Evolutionary conservation across 164 flowering plant genomes (phyloP).

Genomic region (Magnolia officinalis): DNA sequence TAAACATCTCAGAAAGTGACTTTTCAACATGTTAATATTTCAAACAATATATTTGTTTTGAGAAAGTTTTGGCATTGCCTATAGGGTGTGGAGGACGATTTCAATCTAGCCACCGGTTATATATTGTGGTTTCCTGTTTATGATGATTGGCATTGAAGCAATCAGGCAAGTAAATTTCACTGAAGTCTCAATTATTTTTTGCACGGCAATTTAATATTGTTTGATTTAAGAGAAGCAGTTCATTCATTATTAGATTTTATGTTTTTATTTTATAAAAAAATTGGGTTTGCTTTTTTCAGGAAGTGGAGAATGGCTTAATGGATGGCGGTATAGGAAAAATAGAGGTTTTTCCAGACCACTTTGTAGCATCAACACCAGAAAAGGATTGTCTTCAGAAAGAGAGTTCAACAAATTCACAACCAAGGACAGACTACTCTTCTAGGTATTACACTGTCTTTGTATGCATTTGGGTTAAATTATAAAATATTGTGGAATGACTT

Average conservation of each 20-base stretch:
- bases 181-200: neutral
- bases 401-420: slow-evolving; percentile 23
- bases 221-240: no score
- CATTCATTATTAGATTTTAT: neutral
- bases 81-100: slow-evolving; percentile 6
- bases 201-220: neutral
- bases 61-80: neutral
- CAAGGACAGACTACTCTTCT: slow-evolving; percentile 26
- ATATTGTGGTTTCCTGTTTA: neutral
- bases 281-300: neutral
- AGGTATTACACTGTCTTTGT: slow-evolving; percentile 29
- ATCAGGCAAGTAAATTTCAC: neutral
- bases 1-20: no score
- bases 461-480: neutral
- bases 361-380: slow-evolving; percentile 46
- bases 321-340: slow-evolving; percentile 59
- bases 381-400: slow-evolving; percentile 20
- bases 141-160: neutral
- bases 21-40: no score
- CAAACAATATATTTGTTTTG: no score
- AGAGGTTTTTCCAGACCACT: slow-evolving; percentile 60
- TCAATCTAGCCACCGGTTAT: neutral
- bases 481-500: neutral
- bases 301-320: slow-evolving; percentile 41
- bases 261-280: neutral